Evolutionary conservation across 164 flowering plant species (phyloP), one percentile per base, ranked within the genome.

Genomic region (Hamamelis virginiana): DNA sequence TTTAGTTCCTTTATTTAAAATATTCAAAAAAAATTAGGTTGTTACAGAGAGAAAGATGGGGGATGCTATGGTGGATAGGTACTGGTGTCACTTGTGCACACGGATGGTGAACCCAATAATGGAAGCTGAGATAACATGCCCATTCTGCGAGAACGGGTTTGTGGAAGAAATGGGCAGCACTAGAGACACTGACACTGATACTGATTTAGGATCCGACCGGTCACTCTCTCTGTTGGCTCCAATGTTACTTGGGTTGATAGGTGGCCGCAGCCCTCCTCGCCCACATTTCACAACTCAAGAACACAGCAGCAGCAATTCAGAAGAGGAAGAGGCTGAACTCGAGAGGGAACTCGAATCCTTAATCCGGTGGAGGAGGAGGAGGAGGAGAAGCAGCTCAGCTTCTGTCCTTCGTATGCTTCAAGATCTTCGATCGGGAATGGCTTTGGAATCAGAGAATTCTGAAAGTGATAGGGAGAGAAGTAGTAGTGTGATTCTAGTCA

Each of bases 21-120:
- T 33, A 33, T 33, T 33, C 41, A 33, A 33, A 33, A 2, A 33
- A 33, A 33, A 33, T 33, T 33, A 33, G 41, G 41, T 33, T 33
- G 41, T 33, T 33, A 33, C 41, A 47, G 46, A 15, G 19, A 50
- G 26, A n/a, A 50, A 57, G 61, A 90, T 90, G 91, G 91, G 80
- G 59, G 96, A 85, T 59, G 77, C 81, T 53, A 59, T 70, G 72
- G 80, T 72, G 19, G 69, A 75, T n/a, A 75, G 89, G 64, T 92
- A 86, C 26, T 92, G 94, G 97, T 92, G 96, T 73, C 81, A 92
- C 66, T 71, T 72, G 86, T 92, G 97, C 72, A 78, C 84, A 9
- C 92, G 78, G 56, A 66, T 78, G 72, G 92, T 92, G 75, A 80
- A 75, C 60, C 94, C 94, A 18, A 68, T 89, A 33, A 64, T 82